Evolutionary conservation across 306 rosid genomes (phyloP).

Genomic region (Ceratonia siliqua): DNA sequence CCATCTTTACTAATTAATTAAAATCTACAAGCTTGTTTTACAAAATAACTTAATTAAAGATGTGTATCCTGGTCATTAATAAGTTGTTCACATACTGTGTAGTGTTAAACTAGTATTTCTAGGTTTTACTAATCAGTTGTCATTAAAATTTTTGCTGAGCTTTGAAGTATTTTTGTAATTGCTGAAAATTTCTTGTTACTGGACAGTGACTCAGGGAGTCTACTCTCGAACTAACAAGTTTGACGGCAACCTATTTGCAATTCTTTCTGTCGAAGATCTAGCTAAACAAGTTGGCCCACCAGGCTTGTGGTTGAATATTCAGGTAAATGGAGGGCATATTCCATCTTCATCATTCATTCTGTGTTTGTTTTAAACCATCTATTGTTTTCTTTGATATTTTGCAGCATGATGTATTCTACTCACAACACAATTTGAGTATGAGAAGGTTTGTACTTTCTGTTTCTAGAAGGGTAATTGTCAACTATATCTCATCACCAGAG

Average conservation of each 20-base stretch:
- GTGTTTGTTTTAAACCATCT: constrained; percentile 7
- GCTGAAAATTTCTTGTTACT: constrained; percentile 31
- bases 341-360: background rate
- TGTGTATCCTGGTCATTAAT: background rate
- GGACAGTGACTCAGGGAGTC: constrained; percentile 64
- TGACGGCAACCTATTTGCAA: constrained; percentile 37
- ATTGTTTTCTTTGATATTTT: constrained; percentile 34
- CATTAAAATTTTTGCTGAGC: background rate
- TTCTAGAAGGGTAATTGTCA: constrained; percentile 44
- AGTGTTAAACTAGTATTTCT: background rate
- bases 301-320: constrained; percentile 74
- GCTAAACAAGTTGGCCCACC: constrained; percentile 19
- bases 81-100: background rate
- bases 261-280: constrained; percentile 51
- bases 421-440: constrained; percentile 72
- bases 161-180: background rate
- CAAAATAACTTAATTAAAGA: background rate
- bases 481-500: constrained; percentile 85
- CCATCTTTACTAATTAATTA: background rate
- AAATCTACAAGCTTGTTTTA: background rate
- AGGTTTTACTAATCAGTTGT: constrained; percentile 1
- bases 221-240: constrained; percentile 42
- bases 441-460: constrained; percentile 53
- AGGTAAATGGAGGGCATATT: constrained; percentile 46
- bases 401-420: constrained; percentile 71